Evolutionary conservation across 768 basidiomycete species (phyloP).

Genomic region (Coprinopsis cinerea): DNA sequence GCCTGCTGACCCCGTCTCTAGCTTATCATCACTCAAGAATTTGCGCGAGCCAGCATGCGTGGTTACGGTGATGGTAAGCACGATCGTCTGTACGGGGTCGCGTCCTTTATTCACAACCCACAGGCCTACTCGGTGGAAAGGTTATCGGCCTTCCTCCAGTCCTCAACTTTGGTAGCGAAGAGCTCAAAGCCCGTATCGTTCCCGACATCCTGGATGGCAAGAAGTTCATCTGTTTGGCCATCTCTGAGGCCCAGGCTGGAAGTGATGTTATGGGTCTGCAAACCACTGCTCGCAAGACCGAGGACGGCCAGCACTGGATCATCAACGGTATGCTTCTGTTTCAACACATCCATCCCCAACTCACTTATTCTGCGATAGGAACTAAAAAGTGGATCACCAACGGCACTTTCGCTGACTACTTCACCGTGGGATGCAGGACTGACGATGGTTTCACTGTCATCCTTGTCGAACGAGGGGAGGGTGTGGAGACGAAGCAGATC

Average conservation of each 20-base stretch:
- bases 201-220: slow-evolving; percentile 65
- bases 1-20: slow-evolving; percentile 20
- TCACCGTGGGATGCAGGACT: slow-evolving; percentile 63
- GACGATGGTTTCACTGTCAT: slow-evolving; percentile 78
- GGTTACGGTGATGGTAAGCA: slow-evolving; percentile 77
- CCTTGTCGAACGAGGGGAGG: slow-evolving; percentile 75
- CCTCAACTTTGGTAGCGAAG: slow-evolving; percentile 71
- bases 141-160: slow-evolving; percentile 85
- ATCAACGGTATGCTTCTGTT: slow-evolving; percentile 55
- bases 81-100: no score
- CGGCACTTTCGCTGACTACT: slow-evolving; percentile 50
- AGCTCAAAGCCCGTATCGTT: slow-evolving; percentile 47
- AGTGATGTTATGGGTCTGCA: slow-evolving; percentile 73
- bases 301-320: slow-evolving; percentile 77
- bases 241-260: slow-evolving; percentile 85
- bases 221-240: slow-evolving; percentile 80
- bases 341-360: background rate
- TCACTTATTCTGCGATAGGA: background rate
- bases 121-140: slow-evolving; percentile 54
- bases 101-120: background rate
- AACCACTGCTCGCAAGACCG: slow-evolving; percentile 69
- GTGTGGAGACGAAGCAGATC: slow-evolving; percentile 80
- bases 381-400: slow-evolving; percentile 86
- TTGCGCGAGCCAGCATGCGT: slow-evolving; percentile 59
- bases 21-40: slow-evolving; percentile 83